Evolutionary conservation across 306 rosid species (phyloP), one percentile per base, ranked within the genome.

Genomic region (Ochetophila trinervis): DNA sequence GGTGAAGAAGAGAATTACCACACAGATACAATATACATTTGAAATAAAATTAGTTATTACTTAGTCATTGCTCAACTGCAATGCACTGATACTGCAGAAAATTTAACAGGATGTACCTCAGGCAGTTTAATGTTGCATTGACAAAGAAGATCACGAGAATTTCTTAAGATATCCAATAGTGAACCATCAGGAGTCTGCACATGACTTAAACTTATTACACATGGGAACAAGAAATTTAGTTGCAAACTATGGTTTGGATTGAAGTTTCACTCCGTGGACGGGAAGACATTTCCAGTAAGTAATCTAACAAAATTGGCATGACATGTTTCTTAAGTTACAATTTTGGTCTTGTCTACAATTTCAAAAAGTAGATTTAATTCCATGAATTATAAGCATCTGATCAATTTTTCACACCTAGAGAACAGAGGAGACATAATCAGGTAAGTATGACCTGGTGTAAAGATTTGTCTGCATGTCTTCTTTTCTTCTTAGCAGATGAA

Each of bases 141-240:
- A 65, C 91, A 90, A 78, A 94, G 96, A 83, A 94, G 80, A 85
- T 87, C 97, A 42, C 15, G 67, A 13, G 91, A 90, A 77, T 93
- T 90, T 79, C 99, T 75, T 79, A 90, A 74, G 57, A 86, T 78
- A 79, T 94, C 99, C 84, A 94, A 71, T 60, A 90, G 84, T 45
- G 99, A 57, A 15, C 97, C 99, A 64, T 88, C 96, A 13, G 96
- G 97, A 74, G 96, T 94, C 97, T 94, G 87, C 85, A 81, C 27
- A n/a, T 27, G 65, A 68, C 75, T 57, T 53, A 73, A 30, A 73
- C 19, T 53, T 69, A 37, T 45, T 59, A 69, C 47, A 24, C 37
- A 56, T 32, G 27, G 52, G 51, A 49, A 40, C 55, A 42, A 52
- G 21, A 60, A 61, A 35, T 42, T 72, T 12, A 59, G 11, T n/a